These are phyloP conservation scores for Fusarium nelsonii DNA, from an alignment of 2,329 filamentous ascomycete genomes.

Conservation along the genomic window DNA sequence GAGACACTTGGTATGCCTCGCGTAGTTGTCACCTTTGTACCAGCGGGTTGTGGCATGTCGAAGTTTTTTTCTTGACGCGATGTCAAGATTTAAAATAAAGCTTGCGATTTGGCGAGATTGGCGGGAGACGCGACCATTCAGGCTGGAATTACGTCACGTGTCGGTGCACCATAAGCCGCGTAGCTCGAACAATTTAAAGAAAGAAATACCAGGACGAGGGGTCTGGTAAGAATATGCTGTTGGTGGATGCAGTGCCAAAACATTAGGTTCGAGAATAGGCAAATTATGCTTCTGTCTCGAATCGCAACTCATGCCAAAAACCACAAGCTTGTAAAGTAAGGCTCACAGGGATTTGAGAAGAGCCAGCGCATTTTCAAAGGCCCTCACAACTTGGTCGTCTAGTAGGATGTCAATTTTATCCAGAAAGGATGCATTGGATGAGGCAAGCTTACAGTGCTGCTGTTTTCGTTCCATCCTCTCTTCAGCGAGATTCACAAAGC, in stretches of 20 bases:
- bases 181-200: not conserved
- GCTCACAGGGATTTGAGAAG: constrained; percentile 59
- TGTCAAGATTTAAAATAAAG: constrained; percentile 8
- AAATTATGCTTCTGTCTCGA: not conserved
- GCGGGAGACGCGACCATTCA: constrained; percentile 25
- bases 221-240: not conserved
- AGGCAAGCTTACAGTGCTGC: constrained; percentile 76
- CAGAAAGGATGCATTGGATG: not conserved
- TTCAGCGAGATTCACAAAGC: constrained; percentile 81
- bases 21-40: constrained; percentile 24
- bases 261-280: not conserved
- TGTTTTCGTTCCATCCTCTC: constrained; percentile 78
- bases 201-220: not conserved
- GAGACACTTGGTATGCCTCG: constrained; percentile 46
- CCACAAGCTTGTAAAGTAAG: not conserved
- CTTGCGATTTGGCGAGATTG: constrained; percentile 31
- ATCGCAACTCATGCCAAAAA: not conserved
- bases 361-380: constrained; percentile 72
- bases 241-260: not conserved
- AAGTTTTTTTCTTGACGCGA: constrained; percentile 17
- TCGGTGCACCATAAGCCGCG: constrained; percentile 16
- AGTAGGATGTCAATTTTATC: constrained; percentile 33
- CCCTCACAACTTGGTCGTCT: constrained; percentile 69
- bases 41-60: constrained; percentile 41
- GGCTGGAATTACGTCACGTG: constrained; percentile 43